Conservation (phyloP, 1,139 yeast species). For the Saccharomyces hybrid region DNA sequence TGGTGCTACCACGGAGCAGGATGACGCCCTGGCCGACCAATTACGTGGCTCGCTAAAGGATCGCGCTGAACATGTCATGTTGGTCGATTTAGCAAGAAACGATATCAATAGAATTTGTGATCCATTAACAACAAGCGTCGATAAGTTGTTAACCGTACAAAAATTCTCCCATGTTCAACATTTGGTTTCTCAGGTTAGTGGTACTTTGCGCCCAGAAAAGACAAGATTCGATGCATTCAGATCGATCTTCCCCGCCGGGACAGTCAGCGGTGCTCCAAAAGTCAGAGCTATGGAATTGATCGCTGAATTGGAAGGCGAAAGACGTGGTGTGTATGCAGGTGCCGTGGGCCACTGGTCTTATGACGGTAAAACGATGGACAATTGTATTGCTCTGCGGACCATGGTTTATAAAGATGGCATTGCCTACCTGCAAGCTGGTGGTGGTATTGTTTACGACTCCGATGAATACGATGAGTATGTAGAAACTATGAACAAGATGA, state of each 20-base stretch:
- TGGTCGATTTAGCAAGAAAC: constrained; percentile 93
- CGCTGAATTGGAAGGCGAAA: constrained; percentile 80
- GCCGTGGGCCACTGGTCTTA: constrained; percentile 98
- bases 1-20: constrained; percentile 87
- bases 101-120: constrained; percentile 93
- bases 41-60: constrained; percentile 79
- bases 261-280: constrained; percentile 97
- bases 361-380: constrained; percentile 87
- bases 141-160: constrained; percentile 79
- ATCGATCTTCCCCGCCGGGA: constrained; percentile 97
- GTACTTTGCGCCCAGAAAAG: constrained; percentile 73
- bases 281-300: constrained; percentile 94
- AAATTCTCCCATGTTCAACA: constrained; percentile 96
- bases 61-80: constrained; percentile 96
- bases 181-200: constrained; percentile 92
- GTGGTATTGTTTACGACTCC: constrained; percentile 93
- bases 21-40: constrained; percentile 69
- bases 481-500: constrained; percentile 96
- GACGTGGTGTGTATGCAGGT: constrained; percentile 95
- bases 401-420: constrained; percentile 89
- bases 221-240: constrained; percentile 94
- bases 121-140: constrained; percentile 77
- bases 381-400: constrained; percentile 93
- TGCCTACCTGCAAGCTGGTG: constrained; percentile 96
- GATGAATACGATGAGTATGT: constrained; percentile 92